A percentile compares a stretch with the other conserved stretches of the same genome.
phyloP scores from a whole-genome alignment of 768 basidiomycete genomes.

The Exidia glandulosa region DNA sequence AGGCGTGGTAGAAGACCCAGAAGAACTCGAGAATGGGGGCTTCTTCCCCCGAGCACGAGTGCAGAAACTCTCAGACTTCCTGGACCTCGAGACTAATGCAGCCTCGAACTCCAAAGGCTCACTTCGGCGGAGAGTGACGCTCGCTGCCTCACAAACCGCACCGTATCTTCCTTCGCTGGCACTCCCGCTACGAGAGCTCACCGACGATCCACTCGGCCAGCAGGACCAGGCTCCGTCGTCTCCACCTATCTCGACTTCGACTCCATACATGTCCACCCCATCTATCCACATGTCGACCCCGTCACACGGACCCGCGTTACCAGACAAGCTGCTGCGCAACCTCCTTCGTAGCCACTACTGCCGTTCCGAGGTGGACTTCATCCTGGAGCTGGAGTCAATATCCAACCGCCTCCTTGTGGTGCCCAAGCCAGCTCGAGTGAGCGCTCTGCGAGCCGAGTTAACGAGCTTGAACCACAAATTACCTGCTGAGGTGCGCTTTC shows the following conservation, averaged over 20 bases:
- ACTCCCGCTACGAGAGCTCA: conserved; percentile 43
- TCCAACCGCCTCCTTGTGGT: conserved; percentile 85
- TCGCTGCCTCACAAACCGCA: conserved; percentile 59
- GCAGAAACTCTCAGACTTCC: background rate
- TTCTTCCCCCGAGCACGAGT: background rate
- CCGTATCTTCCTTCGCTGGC: conserved; percentile 54
- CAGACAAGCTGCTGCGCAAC: conserved; percentile 49
- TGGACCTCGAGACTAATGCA: background rate
- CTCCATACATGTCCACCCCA: conserved; percentile 67
- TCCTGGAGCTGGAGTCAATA: conserved; percentile 83
- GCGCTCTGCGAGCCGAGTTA: conserved; percentile 91
- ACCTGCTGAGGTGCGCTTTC: conserved; percentile 71
- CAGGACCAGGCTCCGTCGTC: conserved; percentile 30
- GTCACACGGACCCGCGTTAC: conserved; percentile 26
- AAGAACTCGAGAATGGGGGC: conserved; percentile 6
- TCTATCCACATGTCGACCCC: conserved; percentile 39
- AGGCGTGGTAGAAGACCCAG: conserved; percentile 15
- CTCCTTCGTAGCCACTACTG: conserved; percentile 80
- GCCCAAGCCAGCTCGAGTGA: conserved; percentile 87
- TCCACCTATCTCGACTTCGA: conserved; percentile 9
- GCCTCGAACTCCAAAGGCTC: conserved; percentile 15
- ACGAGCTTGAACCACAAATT: conserved; percentile 93
- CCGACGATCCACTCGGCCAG: conserved; percentile 68
- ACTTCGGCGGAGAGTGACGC: conserved; percentile 33
- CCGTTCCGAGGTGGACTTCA: conserved; percentile 79